Base-by-base conservation (phyloP, 176 grass and related monocot species). In the Oryza brachyantha region DNA sequence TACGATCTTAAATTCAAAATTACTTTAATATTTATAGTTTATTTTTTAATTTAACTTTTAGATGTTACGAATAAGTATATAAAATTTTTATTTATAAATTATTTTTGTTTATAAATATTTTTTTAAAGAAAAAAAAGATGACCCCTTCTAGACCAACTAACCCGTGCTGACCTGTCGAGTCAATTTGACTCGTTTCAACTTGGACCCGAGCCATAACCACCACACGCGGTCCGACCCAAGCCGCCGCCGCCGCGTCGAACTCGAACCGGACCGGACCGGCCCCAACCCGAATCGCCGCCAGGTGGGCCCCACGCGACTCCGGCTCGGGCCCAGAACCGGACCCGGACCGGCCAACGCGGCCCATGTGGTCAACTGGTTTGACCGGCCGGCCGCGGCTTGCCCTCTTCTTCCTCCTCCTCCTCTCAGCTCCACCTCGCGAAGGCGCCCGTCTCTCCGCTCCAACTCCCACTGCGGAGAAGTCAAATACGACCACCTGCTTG, bases 351-450 rank as follows among this genome's bases (percentile, higher is more conserved):
- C 10, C 37, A n/a, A n/a, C 16, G 14, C 57, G 77, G 26, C 27
- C 27, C 29, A 50, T 68, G 61, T 32, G 61, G 83, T 85, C 83
- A 79, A 79, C 75, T 55, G 34, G 78, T 85, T 85, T 85, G 75
- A 72, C 67, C 50, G 0, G 0, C 13, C 26, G 5, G 12, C 43
- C 14, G 29, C 19, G 24, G 31, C 19, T 13, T 2, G 0, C 35
- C 57, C 10, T 55, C 36, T 24, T 38, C 16, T 22, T 29, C 52
- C 31, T 70, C 41, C 19, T 59, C 42, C 22, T 38, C 27, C 5
- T 50, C 39, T 10, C 39, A 41, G 31, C 39, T 3, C 8, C 38
- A 6, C 54, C 19, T 35, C 46, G 67, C 28, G 28, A 13, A 55
- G 3, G 13, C n/a, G n/a, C n/a, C n/a, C n/a, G 41, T 57, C 61